Evolutionary conservation across 768 basidiomycete genomes (phyloP).

Genomic region (Tubosaeta sp.): DNA sequence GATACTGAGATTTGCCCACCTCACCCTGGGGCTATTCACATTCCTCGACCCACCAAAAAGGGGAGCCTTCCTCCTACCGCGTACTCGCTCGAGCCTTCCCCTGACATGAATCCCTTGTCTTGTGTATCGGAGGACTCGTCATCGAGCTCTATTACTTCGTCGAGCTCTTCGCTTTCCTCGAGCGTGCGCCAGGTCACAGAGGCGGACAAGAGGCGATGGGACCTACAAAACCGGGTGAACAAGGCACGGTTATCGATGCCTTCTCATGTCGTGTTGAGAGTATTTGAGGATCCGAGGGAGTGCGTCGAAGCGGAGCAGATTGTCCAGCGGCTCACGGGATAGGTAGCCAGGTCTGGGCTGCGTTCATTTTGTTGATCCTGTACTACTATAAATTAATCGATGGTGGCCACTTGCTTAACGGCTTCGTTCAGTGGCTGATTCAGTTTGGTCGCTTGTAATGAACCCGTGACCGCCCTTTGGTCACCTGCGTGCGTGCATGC

Average conservation of each 20-base stretch:
- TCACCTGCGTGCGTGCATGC: background rate
- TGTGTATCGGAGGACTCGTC: constrained; percentile 27
- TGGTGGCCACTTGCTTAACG: background rate
- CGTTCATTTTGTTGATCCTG: constrained; percentile 1
- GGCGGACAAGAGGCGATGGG: constrained; percentile 50
- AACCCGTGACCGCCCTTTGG: background rate
- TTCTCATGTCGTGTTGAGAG: constrained; percentile 49
- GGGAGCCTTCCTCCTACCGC: constrained; percentile 13
- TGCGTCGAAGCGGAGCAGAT: constrained; percentile 58
- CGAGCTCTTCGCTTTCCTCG: constrained; percentile 19
- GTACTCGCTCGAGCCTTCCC: constrained; percentile 6
- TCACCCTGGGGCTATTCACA: constrained; percentile 6
- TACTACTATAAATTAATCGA: background rate
- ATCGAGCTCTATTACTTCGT: constrained; percentile 18
- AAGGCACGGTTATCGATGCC: constrained; percentile 59
- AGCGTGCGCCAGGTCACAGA: constrained; percentile 35
- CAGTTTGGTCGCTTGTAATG: too few species aligned
- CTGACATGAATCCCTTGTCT: constrained; percentile 8
- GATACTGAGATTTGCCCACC: constrained; percentile 14
- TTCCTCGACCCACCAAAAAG: constrained; percentile 12
- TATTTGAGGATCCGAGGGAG: constrained; percentile 67
- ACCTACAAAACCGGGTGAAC: constrained; percentile 63
- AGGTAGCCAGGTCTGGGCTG: background rate
- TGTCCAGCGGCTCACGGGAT: constrained; percentile 20
- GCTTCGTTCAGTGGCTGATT: background rate